These are phyloP conservation scores for Pythium brachiatum DNA, from an alignment of 352 stramenopile species.

Conservation along the genomic window DNA sequence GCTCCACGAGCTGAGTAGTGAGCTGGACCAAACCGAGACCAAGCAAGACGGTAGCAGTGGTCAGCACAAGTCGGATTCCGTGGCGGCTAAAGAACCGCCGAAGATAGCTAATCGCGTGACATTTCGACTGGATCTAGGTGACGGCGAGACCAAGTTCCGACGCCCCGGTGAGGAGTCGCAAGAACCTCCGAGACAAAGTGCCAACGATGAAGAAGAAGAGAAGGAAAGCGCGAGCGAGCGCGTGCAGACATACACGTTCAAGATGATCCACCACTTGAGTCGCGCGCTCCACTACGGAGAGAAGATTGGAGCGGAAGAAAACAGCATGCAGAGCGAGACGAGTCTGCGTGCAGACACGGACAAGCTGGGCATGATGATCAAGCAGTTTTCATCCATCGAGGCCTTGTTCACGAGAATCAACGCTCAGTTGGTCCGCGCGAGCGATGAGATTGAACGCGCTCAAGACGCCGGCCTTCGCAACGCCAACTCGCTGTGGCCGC, in stretches of 20 bases:
- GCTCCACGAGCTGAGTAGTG: conserved; percentile 34
- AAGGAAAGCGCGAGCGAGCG: conserved; percentile 41
- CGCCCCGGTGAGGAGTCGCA: conserved; percentile 56
- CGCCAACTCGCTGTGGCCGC: background rate
- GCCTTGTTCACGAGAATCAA: conserved; percentile 38
- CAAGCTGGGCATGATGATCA: conserved; percentile 31
- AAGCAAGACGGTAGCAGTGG: conserved; percentile 16
- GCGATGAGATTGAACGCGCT: background rate
- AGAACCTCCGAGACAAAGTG: conserved; percentile 16
- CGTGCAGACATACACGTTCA: conserved; percentile 43
- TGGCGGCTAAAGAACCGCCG: conserved; percentile 11
- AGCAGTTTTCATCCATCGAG: conserved; percentile 39
- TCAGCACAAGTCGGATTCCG: background rate
- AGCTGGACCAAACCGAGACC: conserved; percentile 20
- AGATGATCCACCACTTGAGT: conserved; percentile 62
- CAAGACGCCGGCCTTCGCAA: background rate
- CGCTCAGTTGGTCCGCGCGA: conserved; percentile 27
- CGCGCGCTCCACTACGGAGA: conserved; percentile 61
- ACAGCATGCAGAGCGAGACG: conserved; percentile 42
- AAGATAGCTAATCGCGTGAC: conserved; percentile 55
- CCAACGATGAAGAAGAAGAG: conserved; percentile 14
- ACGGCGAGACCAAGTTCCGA: conserved; percentile 39
- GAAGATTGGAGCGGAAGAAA: conserved; percentile 50
- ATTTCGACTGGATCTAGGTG: conserved; percentile 42
- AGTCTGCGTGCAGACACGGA: conserved; percentile 35